These are phyloP conservation scores for Penicillium sp. DNA, from an alignment of 2,329 filamentous ascomycete species.

Conservation along the genomic window DNA sequence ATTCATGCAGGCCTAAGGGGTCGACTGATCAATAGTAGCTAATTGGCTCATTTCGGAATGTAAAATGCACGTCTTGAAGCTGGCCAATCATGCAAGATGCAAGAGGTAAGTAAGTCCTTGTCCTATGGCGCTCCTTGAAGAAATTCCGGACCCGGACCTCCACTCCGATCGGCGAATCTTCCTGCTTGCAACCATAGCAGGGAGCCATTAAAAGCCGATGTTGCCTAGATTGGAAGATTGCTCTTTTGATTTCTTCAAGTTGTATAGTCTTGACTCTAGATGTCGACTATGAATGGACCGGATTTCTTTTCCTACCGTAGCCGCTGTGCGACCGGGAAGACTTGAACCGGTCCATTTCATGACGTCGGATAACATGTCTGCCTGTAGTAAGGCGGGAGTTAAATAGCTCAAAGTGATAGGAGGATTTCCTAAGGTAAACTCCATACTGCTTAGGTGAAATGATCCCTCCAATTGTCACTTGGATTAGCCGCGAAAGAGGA, in stretches of 20 bases:
- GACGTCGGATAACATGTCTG: neutral
- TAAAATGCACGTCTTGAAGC: slow-evolving; percentile 16
- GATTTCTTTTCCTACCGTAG: neutral
- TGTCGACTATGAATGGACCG: slow-evolving; percentile 7
- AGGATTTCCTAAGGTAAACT: neutral
- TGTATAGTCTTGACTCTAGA: slow-evolving; percentile 9
- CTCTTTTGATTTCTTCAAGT: neutral
- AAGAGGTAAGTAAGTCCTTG: slow-evolving; percentile 24
- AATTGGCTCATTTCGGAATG: neutral
- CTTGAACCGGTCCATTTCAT: slow-evolving; percentile 1
- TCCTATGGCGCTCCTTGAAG: slow-evolving; percentile 11
- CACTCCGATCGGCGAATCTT: neutral
- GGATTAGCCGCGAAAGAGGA: neutral
- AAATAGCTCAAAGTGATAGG: neutral
- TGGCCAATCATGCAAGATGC: slow-evolving; percentile 24
- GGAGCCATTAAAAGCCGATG: neutral
- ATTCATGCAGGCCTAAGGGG: no score
- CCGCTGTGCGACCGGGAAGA: slow-evolving; percentile 10
- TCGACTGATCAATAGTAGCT: neutral
- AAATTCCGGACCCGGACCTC: slow-evolving; percentile 9
- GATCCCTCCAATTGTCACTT: neutral
- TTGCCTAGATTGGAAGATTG: neutral
- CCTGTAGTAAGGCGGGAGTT: neutral
- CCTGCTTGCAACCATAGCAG: neutral
- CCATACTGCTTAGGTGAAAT: neutral